Conservation (phyloP, 306 rosid genomes). For the Datisca glomerata region DNA sequence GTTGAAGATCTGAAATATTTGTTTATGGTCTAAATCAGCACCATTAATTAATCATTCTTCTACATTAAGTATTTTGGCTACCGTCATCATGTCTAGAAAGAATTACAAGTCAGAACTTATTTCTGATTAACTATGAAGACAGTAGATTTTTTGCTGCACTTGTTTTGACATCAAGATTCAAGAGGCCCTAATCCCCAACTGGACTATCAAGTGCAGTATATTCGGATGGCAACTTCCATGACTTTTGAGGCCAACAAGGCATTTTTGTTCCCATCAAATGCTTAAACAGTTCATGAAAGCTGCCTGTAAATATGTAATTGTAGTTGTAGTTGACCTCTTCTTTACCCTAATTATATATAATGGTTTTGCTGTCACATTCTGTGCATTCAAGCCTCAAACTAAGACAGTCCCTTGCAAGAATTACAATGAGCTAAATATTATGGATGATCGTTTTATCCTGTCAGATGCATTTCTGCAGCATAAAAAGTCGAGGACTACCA, state of each 20-base stretch:
- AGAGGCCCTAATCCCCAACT: too few species aligned
- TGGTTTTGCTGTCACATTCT: too few species aligned
- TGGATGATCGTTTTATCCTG: too few species aligned
- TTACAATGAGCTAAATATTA: too few species aligned
- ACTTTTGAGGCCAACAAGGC: background rate
- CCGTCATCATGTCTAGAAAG: background rate
- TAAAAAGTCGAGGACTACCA: too few species aligned
- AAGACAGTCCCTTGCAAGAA: too few species aligned
- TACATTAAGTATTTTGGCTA: slow-evolving; percentile 8
- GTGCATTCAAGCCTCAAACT: too few species aligned
- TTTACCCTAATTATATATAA: too few species aligned
- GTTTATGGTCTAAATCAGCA: slow-evolving; percentile 57
- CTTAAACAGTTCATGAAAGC: background rate
- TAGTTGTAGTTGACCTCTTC: too few species aligned
- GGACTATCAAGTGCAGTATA: too few species aligned
- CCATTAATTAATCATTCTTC: slow-evolving; percentile 2
- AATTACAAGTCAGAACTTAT: background rate
- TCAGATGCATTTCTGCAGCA: too few species aligned
- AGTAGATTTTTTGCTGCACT: slow-evolving; percentile 7
- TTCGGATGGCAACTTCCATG: background rate
- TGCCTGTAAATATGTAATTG: background rate
- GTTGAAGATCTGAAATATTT: slow-evolving; percentile 93
- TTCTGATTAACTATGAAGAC: slow-evolving; percentile 6
- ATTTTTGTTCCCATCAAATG: background rate
- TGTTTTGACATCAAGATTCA: background rate